Percentiles rank a stretch among this genome's conserved stretches.
These are phyloP conservation scores for Ceratobasidium sp. DNA, from an alignment of 1,284 basidiomycete genomes.

Conservation along the genomic window DNA sequence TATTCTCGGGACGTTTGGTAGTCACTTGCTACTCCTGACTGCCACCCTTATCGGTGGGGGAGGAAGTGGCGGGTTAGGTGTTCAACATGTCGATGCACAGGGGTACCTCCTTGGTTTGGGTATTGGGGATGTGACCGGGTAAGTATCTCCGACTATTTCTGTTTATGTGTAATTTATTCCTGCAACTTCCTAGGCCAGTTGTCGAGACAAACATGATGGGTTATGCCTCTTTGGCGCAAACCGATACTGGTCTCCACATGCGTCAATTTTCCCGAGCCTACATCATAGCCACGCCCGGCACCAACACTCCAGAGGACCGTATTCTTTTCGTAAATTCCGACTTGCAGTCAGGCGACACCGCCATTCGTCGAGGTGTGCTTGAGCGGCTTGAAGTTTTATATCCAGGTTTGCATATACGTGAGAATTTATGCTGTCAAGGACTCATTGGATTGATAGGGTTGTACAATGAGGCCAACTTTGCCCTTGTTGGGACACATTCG, in stretches of 20 bases:
- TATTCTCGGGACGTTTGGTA: constrained; percentile 9
- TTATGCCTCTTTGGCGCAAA: constrained; percentile 75
- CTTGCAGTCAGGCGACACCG: constrained; percentile 74
- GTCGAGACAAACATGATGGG: constrained; percentile 78
- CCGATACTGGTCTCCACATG: constrained; percentile 82
- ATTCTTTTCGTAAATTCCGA: constrained; percentile 82
- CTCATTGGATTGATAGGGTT: constrained; percentile 65
- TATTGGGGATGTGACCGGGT: constrained; percentile 41
- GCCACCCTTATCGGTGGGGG: constrained; percentile 15
- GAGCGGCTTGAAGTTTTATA: constrained; percentile 65
- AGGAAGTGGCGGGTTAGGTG: constrained; percentile 7
- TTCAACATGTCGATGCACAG: constrained; percentile 21
- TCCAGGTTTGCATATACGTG: constrained; percentile 65
- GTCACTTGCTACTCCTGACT: constrained; percentile 8
- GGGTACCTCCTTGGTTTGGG: constrained; percentile 37
- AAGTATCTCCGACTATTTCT: neutral
- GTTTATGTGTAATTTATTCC: too few species aligned
- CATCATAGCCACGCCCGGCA: constrained; percentile 70
- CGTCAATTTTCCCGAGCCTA: constrained; percentile 72
- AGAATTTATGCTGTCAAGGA: constrained; percentile 48
- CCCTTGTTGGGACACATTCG: constrained; percentile 79
- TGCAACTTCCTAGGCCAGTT: constrained; percentile 57
- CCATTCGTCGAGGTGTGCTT: constrained; percentile 76
- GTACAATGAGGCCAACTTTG: constrained; percentile 77
- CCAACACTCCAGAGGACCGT: constrained; percentile 63